Evolutionary conservation across 2,329 filamentous ascomycete species (phyloP).

Genomic region (Fusarium sp.): DNA sequence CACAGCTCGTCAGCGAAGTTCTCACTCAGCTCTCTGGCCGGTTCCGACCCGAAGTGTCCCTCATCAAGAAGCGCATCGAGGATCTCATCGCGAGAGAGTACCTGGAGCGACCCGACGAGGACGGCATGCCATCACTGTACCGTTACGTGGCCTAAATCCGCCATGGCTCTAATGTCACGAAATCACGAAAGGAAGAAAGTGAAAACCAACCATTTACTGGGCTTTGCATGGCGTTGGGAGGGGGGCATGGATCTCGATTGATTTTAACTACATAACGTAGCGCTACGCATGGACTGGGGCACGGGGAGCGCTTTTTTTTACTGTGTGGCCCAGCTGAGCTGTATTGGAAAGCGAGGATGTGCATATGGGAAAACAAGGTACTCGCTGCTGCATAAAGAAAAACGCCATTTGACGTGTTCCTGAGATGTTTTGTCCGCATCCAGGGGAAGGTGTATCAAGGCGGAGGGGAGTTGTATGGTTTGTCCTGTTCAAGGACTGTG

Average conservation of each 20-base stretch:
- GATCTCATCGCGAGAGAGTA: slow-evolving; percentile 82
- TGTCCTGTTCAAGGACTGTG: not conserved
- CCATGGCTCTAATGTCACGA: slow-evolving; percentile 28
- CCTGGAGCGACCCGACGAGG: slow-evolving; percentile 77
- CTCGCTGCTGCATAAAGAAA: not conserved
- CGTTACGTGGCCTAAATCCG: slow-evolving; percentile 73
- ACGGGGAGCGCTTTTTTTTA: slow-evolving; percentile 1
- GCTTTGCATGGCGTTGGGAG: slow-evolving; percentile 41
- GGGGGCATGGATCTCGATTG: slow-evolving; percentile 23
- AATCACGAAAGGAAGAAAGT: slow-evolving; percentile 38
- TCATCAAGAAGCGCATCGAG: slow-evolving; percentile 87
- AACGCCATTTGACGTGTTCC: not conserved
- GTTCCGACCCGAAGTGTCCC: slow-evolving; percentile 80
- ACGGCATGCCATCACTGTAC: slow-evolving; percentile 73
- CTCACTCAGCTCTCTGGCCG: slow-evolving; percentile 75
- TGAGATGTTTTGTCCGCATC: not conserved
- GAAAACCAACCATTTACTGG: slow-evolving; percentile 17
- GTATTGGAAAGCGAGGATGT: slow-evolving; percentile 36
- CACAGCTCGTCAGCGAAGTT: slow-evolving; percentile 77
- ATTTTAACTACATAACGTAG: slow-evolving; percentile 20
- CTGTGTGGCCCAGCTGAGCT: slow-evolving; percentile 8
- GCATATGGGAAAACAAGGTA: not conserved
- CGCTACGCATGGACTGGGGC: slow-evolving; percentile 14
- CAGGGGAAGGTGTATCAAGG: not conserved
- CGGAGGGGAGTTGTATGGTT: not conserved